These are phyloP conservation scores for Skeletonema potamos DNA, from an alignment of 108 stramenopile species.

Conservation along the genomic window DNA sequence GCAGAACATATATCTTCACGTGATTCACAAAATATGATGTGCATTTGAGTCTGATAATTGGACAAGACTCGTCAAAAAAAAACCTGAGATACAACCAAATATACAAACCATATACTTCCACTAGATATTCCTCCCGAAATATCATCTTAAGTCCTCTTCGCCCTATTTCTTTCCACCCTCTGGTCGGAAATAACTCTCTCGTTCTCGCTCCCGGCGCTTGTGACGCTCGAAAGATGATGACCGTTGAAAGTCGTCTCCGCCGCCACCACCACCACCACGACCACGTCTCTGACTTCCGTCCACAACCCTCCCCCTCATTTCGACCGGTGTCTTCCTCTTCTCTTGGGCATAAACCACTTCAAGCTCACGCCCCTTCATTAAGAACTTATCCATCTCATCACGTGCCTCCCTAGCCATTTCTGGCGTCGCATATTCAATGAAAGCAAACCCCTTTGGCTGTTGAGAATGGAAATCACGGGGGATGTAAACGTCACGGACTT, in stretches of 20 bases:
- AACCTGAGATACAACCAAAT: not conserved
- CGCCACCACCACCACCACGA: slow-evolving; percentile 35
- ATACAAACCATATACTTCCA: slow-evolving; percentile 8
- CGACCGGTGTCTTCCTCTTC: slow-evolving; percentile 83
- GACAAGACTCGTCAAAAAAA: not conserved
- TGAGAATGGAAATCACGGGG: slow-evolving; percentile 86
- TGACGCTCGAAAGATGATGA: slow-evolving; percentile 84
- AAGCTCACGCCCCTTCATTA: slow-evolving; percentile 80
- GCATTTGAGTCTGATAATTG: not conserved
- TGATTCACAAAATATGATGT: not conserved
- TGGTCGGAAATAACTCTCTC: slow-evolving; percentile 44
- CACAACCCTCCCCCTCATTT: slow-evolving; percentile 78
- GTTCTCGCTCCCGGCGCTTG: slow-evolving; percentile 64
- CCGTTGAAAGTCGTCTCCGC: slow-evolving; percentile 30
- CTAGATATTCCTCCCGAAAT: not conserved
- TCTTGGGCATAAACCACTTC: slow-evolving; percentile 92
- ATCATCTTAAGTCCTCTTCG: not conserved
- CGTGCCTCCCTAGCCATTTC: slow-evolving; percentile 78
- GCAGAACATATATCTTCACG: not conserved
- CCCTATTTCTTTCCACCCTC: slow-evolving; percentile 18
- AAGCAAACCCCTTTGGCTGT: slow-evolving; percentile 88
- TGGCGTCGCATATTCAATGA: slow-evolving; percentile 86
- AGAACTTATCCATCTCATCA: slow-evolving; percentile 88
- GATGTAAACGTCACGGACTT: slow-evolving; percentile 88
- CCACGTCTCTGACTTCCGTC: slow-evolving; percentile 40